phyloP scores from a whole-genome alignment of 1,139 yeast species.

The Geotrichum candidum region DNA sequence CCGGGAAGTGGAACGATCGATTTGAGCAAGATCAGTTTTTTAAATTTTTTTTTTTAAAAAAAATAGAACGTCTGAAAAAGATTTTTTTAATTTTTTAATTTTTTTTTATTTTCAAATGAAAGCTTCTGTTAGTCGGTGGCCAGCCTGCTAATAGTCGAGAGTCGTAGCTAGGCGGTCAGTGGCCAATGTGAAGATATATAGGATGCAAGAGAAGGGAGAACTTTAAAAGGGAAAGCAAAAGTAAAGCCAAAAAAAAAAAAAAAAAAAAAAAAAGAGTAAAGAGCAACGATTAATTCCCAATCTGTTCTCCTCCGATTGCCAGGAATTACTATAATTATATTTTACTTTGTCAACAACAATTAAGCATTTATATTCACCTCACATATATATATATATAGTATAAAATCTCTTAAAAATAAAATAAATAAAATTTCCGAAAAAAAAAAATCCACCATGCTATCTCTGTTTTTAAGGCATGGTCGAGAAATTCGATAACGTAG shows the following conservation, averaged over 20 bases:
- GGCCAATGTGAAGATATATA: not conserved
- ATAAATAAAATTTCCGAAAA: not conserved
- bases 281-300: too few relatives aligned
- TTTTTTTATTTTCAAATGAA: too few relatives aligned
- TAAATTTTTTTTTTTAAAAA: not conserved
- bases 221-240: not conserved
- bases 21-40: not conserved
- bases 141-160: not conserved
- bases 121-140: not conserved
- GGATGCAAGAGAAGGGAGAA: not conserved
- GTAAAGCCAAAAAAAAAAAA: not conserved
- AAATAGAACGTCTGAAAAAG: not conserved
- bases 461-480: constrained; percentile 25
- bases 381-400: not conserved
- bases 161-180: not conserved
- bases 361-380: not conserved
- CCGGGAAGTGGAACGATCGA: not conserved
- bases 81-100: not conserved
- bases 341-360: not conserved
- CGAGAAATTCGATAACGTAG: constrained; percentile 24
- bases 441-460: not conserved
- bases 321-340: too few relatives aligned
- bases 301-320: too few relatives aligned
- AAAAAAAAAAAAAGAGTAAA: not conserved
- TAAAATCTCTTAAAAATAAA: not conserved